Base-by-base conservation (phyloP, 148 eudicot genomes). In the Amaranthus cruentus region DNA sequence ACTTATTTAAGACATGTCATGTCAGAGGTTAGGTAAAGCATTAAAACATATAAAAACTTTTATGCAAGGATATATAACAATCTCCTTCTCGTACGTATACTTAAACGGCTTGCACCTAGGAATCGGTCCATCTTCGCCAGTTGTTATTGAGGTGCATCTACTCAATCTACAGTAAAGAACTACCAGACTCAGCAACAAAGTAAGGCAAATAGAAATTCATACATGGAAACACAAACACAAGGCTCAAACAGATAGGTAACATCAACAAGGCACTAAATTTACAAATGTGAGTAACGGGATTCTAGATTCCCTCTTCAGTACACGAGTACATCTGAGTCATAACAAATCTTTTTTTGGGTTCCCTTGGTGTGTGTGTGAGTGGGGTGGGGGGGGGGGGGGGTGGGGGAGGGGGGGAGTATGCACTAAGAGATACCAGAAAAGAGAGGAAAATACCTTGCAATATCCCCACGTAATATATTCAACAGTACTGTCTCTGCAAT, bases 71-170 rank as follows among this genome's bases (percentile, higher is more conserved):
- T 95, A 95, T 95, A 95, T 95, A 70, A 95, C 99, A 70, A 95
- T 95, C 88, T 95, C 99, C 82, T 95, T 95, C 84, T 95, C 99
- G 70, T 90, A 95, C 46, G 99, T 90, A 85, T 95, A 91, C 79
- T 95, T 95, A 66, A 95, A 95, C 47, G 99, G 99, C 87, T 95
- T 95, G 97, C 99, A 95, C 86, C 99, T 88, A 48, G 99, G 99
- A 75, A 95, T 95, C 68, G 99, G 97, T 38, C 99, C 99, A 83
- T 95, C 99, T 90, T 95, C 99, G n/a, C 99, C 99, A 21, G 99
- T 95, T 63, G 88, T 90, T 78, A 94, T 91, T 52, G 87, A 88
- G 60, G 98, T 91, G 83, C 98, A 94, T 82, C 98, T 87, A 82
- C 97, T 86, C 86, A 94, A 85, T 81, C 98, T 94, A 79, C 64